Evolutionary conservation across 2,329 filamentous ascomycete genomes (phyloP).

Genomic region (Epichloe festucae): DNA sequence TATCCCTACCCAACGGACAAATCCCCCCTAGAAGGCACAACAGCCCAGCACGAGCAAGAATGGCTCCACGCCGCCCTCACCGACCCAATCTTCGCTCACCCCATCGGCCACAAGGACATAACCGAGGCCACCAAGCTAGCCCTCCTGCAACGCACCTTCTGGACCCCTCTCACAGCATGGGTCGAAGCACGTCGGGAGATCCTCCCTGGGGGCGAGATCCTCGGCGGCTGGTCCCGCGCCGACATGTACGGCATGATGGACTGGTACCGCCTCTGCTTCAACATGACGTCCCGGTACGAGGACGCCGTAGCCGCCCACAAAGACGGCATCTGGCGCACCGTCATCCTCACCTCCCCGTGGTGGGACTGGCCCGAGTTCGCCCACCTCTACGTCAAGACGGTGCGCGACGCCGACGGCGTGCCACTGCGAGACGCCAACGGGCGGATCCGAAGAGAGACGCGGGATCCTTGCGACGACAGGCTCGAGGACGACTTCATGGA

Average conservation of each 20-base stretch:
- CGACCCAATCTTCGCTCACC: too few species aligned
- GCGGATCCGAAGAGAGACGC: constrained; percentile 5
- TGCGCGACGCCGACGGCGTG: not conserved
- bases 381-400: constrained; percentile 9
- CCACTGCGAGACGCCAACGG: not conserved
- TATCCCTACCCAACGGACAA: too few species aligned
- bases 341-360: constrained; percentile 15
- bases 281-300: constrained; percentile 8
- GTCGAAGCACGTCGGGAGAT: constrained; percentile 12
- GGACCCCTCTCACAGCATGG: constrained; percentile 12
- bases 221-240: constrained; percentile 13
- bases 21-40: too few species aligned
- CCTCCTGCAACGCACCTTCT: too few species aligned
- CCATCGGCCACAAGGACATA: too few species aligned
- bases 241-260: constrained; percentile 16
- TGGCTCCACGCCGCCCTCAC: too few species aligned
- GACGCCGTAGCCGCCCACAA: constrained; percentile 10
- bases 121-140: too few species aligned
- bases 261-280: constrained; percentile 17
- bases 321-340: constrained; percentile 13
- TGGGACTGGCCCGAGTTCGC: constrained; percentile 15
- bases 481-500: constrained; percentile 14
- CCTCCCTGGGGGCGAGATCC: constrained; percentile 7
- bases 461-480: constrained; percentile 6
- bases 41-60: too few species aligned